Percentiles rank a stretch among this genome's conserved stretches.
Evolutionary conservation across 208 protist genomes (phyloP).

Genomic region (Wallacemonas sp.): DNA sequence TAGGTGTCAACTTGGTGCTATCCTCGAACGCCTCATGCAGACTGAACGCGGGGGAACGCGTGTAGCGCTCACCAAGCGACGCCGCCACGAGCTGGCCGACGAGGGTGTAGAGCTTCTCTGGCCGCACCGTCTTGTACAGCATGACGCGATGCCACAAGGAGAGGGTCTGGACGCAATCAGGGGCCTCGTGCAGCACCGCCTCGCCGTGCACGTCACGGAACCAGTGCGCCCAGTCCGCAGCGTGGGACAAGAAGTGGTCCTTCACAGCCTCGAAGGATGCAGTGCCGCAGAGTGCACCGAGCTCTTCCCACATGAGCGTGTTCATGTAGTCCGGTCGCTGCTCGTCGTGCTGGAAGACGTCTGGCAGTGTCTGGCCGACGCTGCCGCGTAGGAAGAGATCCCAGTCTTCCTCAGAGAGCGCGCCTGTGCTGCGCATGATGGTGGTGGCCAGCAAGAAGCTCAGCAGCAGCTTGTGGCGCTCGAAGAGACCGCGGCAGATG

Average conservation of each 20-base stretch:
- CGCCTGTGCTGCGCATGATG: slow-evolving; percentile 62
- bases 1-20: slow-evolving; percentile 83
- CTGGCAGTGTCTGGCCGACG: slow-evolving; percentile 39
- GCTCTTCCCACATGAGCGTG: slow-evolving; percentile 90
- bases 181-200: slow-evolving; percentile 44
- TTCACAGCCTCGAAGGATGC: slow-evolving; percentile 80
- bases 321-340: slow-evolving; percentile 84
- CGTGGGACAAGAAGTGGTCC: slow-evolving; percentile 64
- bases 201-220: slow-evolving; percentile 84
- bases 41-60: slow-evolving; percentile 77
- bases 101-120: slow-evolving; percentile 83
- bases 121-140: slow-evolving; percentile 77
- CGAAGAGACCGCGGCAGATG: slow-evolving; percentile 95
- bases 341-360: slow-evolving; percentile 30
- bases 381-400: slow-evolving; percentile 82
- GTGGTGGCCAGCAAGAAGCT: slow-evolving; percentile 89
- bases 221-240: slow-evolving; percentile 74
- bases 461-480: slow-evolving; percentile 93
- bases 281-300: slow-evolving; percentile 84
- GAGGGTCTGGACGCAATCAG: slow-evolving; percentile 34
- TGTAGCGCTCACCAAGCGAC: slow-evolving; percentile 84
- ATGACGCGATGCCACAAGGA: slow-evolving; percentile 85
- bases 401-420: slow-evolving; percentile 81
- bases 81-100: slow-evolving; percentile 56
- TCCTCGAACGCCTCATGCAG: slow-evolving; percentile 88